Evolutionary conservation across 495 filamentous ascomycete species (phyloP).

Genomic region (Penicillium bialowiezense): DNA sequence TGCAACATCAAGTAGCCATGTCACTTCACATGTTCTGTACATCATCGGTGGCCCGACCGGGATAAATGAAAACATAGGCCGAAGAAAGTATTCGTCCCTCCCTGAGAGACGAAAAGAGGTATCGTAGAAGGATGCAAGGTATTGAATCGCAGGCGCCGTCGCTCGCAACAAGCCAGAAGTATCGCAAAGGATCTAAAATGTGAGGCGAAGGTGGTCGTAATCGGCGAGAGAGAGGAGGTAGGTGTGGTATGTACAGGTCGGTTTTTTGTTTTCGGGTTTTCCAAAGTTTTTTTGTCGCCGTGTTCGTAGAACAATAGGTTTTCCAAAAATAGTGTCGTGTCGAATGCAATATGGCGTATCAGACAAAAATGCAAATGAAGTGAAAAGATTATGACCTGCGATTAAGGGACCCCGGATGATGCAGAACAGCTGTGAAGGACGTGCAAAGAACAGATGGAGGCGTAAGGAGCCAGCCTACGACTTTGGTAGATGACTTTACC

Average conservation of each 20-base stretch:
- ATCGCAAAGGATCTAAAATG: slow-evolving; percentile 41
- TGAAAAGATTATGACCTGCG: slow-evolving; percentile 39
- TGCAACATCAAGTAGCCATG: slow-evolving; percentile 37
- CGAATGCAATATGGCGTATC: slow-evolving; percentile 31
- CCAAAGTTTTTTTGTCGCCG: slow-evolving; percentile 23
- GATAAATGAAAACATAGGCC: slow-evolving; percentile 24
- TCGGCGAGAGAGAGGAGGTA: slow-evolving; percentile 23
- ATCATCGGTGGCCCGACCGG: slow-evolving; percentile 38
- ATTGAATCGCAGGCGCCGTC: slow-evolving; percentile 47
- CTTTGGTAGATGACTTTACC: slow-evolving; percentile 46
- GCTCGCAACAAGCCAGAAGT: slow-evolving; percentile 46
- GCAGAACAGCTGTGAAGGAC: slow-evolving; percentile 35
- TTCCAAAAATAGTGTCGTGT: slow-evolving; percentile 30
- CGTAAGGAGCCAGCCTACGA: slow-evolving; percentile 23
- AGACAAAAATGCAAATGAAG: slow-evolving; percentile 29
- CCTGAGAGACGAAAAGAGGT: slow-evolving; percentile 41
- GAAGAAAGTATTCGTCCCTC: slow-evolving; percentile 36
- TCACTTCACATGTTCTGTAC: slow-evolving; percentile 45
- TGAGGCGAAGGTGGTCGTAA: slow-evolving; percentile 36
- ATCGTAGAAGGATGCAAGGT: slow-evolving; percentile 41
- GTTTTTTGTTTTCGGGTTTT: slow-evolving; percentile 33
- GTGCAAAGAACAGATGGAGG: slow-evolving; percentile 32
- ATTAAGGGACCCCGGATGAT: slow-evolving; percentile 43
- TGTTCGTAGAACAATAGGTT: slow-evolving; percentile 28
- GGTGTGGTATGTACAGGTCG: slow-evolving; percentile 40